A percentile compares a stretch with the other conserved stretches of the same genome.
Evolutionary conservation across 164 flowering plant genomes (phyloP).

Genomic region (Santalum album): DNA sequence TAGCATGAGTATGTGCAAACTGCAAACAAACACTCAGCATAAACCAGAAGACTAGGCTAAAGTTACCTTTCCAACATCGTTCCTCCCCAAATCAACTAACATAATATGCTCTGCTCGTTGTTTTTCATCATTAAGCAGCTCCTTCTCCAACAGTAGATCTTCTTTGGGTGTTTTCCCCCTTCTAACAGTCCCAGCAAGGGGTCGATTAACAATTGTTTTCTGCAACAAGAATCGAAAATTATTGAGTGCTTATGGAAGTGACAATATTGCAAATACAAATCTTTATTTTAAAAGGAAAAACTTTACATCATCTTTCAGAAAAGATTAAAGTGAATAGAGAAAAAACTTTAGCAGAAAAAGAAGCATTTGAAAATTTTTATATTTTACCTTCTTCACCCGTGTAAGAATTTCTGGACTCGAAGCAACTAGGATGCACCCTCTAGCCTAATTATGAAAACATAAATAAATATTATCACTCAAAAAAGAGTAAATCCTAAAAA

Average conservation of each 20-base stretch:
- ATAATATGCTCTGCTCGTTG: constrained; percentile 95
- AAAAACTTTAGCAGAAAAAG: not conserved
- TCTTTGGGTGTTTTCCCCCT: constrained; percentile 84
- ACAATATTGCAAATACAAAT: not conserved
- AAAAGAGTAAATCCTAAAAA: too few species aligned
- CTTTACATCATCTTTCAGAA: not conserved
- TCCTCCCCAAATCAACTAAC: constrained; percentile 94
- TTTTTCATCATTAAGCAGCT: constrained; percentile 76
- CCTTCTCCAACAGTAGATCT: constrained; percentile 56
- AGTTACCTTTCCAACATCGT: constrained; percentile 99
- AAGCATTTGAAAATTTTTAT: not conserved
- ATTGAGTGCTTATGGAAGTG: not conserved
- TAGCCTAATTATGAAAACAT: constrained; percentile 45
- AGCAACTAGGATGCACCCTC: constrained; percentile 91
- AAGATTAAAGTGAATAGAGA: not conserved
- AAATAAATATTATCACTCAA: not conserved
- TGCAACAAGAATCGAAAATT: constrained; percentile 19
- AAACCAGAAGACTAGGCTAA: too few species aligned
- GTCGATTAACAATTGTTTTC: constrained; percentile 63
- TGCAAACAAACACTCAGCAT: too few species aligned
- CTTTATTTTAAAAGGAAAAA: too few species aligned
- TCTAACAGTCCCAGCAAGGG: constrained; percentile 88
- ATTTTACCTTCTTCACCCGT: constrained; percentile 65
- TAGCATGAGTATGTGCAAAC: too few species aligned
- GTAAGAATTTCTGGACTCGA: constrained; percentile 97